A percentile compares a stretch with the other conserved stretches of the same genome.
Evolutionary conservation across 2,329 filamentous ascomycete species (phyloP).

Genomic region (Clathrospora elynae): DNA sequence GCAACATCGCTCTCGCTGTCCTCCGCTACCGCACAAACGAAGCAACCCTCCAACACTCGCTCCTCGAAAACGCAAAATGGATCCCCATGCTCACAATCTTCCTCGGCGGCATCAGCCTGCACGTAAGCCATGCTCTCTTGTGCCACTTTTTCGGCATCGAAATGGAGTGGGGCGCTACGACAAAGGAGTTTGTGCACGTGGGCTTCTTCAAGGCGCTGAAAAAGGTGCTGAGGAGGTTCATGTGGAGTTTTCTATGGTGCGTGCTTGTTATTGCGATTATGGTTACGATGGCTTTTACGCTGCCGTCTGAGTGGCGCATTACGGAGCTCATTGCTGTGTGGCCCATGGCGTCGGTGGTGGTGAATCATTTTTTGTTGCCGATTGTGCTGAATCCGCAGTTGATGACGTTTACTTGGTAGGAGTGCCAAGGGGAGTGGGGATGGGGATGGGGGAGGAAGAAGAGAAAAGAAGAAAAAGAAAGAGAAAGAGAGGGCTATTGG

Average conservation of each 20-base stretch:
- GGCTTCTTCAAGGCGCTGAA: constrained; percentile 86
- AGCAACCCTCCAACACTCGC: constrained; percentile 54
- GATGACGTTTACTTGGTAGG: constrained; percentile 78
- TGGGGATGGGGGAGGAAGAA: background rate
- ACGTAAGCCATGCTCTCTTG: constrained; percentile 78
- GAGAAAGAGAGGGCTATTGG: background rate
- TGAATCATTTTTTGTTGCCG: constrained; percentile 72
- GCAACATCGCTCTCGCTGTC: constrained; percentile 65
- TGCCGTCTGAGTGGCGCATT: constrained; percentile 63
- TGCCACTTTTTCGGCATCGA: constrained; percentile 84
- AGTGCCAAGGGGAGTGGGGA: background rate
- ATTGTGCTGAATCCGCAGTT: constrained; percentile 77
- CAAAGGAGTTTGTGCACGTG: constrained; percentile 79
- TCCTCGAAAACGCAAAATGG: constrained; percentile 67
- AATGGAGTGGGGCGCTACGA: constrained; percentile 84
- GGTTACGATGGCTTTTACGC: constrained; percentile 63
- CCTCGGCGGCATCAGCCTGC: constrained; percentile 78
- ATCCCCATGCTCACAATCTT: constrained; percentile 74
- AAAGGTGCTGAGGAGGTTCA: constrained; percentile 79
- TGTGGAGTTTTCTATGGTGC: constrained; percentile 65
- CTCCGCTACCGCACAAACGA: constrained; percentile 67
- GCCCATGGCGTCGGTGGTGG: constrained; percentile 71
- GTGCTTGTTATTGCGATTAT: too few species aligned
- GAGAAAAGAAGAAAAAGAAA: background rate
- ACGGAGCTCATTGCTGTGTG: constrained; percentile 67